A percentile compares a stretch with the other conserved stretches of the same genome.
Conservation (phyloP, 1,139 yeast species). For the Lodderomyces elongisporus region DNA sequence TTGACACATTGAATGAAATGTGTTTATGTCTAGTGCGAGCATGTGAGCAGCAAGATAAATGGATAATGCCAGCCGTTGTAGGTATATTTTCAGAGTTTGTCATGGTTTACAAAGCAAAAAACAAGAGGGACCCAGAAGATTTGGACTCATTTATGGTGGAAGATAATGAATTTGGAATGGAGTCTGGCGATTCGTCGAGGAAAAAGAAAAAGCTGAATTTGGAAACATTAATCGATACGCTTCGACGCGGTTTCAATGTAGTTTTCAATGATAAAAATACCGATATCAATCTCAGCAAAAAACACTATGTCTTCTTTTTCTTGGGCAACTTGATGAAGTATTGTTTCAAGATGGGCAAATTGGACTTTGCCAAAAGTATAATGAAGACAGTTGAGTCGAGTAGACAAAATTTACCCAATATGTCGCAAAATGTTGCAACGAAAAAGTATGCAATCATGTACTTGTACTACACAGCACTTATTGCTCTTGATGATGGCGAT, state of each 20-base stretch:
- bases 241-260: constrained; percentile 71
- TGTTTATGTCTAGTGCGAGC: constrained; percentile 50
- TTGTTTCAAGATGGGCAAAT: constrained; percentile 64
- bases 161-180: constrained; percentile 9
- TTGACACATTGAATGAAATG: constrained; percentile 37
- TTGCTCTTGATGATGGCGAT: constrained; percentile 60
- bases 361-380: constrained; percentile 73
- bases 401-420: constrained; percentile 44
- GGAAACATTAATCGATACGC: constrained; percentile 58
- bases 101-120: constrained; percentile 37
- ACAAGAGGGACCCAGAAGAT: constrained; percentile 29
- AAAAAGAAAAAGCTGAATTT: constrained; percentile 21
- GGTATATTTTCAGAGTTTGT: constrained; percentile 53
- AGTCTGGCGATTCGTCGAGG: background rate
- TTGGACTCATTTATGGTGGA: constrained; percentile 7
- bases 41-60: constrained; percentile 57
- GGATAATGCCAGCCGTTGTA: constrained; percentile 64
- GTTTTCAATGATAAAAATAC: constrained; percentile 75
- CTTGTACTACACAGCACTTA: constrained; percentile 60
- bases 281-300: constrained; percentile 46
- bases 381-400: constrained; percentile 53
- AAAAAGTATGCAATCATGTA: constrained; percentile 56
- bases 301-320: constrained; percentile 67
- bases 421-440: constrained; percentile 44
- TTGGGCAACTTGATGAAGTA: constrained; percentile 67